Base-by-base conservation (phyloP, 345 rosid species). In the Lenwebbia sp. region DNA sequence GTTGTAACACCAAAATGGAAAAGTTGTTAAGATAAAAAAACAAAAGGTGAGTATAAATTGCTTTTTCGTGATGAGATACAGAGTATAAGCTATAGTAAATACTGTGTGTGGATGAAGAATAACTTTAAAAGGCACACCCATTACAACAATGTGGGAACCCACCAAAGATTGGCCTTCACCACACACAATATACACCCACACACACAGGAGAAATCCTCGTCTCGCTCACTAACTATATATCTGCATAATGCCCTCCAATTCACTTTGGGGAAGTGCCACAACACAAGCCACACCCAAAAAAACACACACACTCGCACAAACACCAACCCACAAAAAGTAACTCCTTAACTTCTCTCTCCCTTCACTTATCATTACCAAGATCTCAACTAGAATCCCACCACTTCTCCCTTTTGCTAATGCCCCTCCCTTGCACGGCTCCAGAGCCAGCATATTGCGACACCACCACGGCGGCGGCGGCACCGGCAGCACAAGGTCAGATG, bases 231-330 rank as follows among this genome's bases (percentile, higher is more conserved):
- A 19, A 28, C 56, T 58, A 83, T 86, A 86, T 92, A 94, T 94
- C 93, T 91, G 91, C 90, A 88, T 88, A 87, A 89, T 86, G 89
- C 94, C 86, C 87, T 88, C 86, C 85, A 85, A 89, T 92, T 93
- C 95, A 86, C 86, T 89, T 88, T 90, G 91, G 88, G 91, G 90
- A 89, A 70, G 81, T 70, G 81, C 40, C 81, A 33, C 78, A 70
- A 70, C 81, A 37, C 81, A 91, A 83, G 41, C 58, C 84, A 83
- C 44, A 83, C 84, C 57, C 40, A 52, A 49, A 26, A 25, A 13
- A 49, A 49, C n/a, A 33, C 75, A 84, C 58, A 57, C 88, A 87
- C 92, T 89, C 25, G 44, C 78, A 17, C 78, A 33, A 33, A 33
- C 81, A 37, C 25, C 81, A 37, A 30, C 23, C 47, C 81, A 89